Conservation (phyloP, 768 basidiomycete genomes). For the Tulasnella sp. region DNA sequence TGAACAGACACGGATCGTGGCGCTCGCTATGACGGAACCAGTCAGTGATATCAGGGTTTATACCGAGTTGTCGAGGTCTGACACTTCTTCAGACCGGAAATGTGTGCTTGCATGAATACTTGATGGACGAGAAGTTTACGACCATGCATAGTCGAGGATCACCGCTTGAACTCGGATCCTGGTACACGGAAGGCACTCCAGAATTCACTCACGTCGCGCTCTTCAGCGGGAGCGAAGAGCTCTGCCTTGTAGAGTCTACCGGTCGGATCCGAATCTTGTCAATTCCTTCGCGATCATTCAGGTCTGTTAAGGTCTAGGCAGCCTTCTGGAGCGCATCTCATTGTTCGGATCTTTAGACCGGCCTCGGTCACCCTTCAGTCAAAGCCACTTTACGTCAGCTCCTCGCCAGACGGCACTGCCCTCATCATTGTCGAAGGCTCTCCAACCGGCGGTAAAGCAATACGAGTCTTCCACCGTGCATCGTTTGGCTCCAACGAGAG, state of each 20-base stretch:
- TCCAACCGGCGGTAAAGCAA: constrained; percentile 1
- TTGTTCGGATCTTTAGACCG: constrained; percentile 27
- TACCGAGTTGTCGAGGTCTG: background rate
- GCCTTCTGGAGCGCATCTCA: background rate
- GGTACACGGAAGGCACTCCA: constrained; percentile 28
- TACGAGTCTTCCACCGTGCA: constrained; percentile 42
- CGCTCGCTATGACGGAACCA: constrained; percentile 10
- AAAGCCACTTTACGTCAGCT: constrained; percentile 29
- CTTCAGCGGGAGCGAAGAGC: constrained; percentile 40
- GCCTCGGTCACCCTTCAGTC: constrained; percentile 32
- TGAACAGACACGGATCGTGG: constrained; percentile 39
- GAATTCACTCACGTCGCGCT: constrained; percentile 33
- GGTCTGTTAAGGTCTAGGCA: constrained; percentile 29
- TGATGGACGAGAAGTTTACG: constrained; percentile 35
- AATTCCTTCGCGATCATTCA: constrained; percentile 39
- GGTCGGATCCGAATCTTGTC: constrained; percentile 42
- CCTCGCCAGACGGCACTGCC: constrained; percentile 47
- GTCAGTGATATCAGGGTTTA: background rate
- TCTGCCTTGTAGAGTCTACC: constrained; percentile 37
- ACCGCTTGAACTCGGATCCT: constrained; percentile 30
- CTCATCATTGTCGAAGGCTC: constrained; percentile 27
- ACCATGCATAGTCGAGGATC: constrained; percentile 32
- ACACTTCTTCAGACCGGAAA: background rate
- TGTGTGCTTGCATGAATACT: constrained; percentile 20
- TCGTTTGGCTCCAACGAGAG: constrained; percentile 39